Conservation (phyloP, 352 stramenopile genomes). For the Globisporangium spinosum region DNA sequence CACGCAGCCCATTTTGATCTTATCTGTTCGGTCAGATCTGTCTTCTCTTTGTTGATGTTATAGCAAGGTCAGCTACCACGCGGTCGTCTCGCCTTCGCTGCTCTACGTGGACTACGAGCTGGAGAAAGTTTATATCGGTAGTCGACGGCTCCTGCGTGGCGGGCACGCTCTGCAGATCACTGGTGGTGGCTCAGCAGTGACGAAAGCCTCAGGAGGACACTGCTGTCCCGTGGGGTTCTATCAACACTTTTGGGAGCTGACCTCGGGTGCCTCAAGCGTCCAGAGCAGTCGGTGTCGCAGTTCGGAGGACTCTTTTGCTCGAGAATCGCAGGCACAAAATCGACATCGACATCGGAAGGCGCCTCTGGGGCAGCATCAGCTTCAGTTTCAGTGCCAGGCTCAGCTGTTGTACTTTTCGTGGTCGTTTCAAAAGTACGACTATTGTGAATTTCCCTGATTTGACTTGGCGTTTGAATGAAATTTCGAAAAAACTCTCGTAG, state of each 20-base stretch:
- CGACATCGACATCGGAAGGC: not conserved
- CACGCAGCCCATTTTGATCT: too few species aligned
- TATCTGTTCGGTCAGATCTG: too few species aligned
- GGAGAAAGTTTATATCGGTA: not conserved
- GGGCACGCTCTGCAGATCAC: not conserved
- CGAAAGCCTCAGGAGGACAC: not conserved
- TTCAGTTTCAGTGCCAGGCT: too few species aligned
- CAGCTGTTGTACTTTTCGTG: too few species aligned
- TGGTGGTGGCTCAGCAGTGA: not conserved
- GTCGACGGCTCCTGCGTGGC: not conserved
- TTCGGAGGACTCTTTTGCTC: conserved; percentile 4
- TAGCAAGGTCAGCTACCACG: not conserved
- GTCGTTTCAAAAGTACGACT: too few species aligned
- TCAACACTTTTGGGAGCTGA: not conserved
- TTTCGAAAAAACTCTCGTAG: too few species aligned
- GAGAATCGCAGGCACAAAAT: not conserved
- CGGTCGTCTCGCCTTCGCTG: conserved; percentile 4
- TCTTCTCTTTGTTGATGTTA: too few species aligned
- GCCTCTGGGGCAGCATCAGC: not conserved
- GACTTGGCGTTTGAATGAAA: too few species aligned
- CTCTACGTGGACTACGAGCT: conserved; percentile 3
- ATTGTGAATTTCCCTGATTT: too few species aligned
- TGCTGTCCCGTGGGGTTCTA: not conserved
- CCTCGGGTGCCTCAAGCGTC: not conserved
- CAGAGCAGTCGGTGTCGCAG: not conserved